Evolutionary conservation across 345 rosid genomes (phyloP), one percentile per base, ranked within the genome.

Genomic region (Brassica cretica): DNA sequence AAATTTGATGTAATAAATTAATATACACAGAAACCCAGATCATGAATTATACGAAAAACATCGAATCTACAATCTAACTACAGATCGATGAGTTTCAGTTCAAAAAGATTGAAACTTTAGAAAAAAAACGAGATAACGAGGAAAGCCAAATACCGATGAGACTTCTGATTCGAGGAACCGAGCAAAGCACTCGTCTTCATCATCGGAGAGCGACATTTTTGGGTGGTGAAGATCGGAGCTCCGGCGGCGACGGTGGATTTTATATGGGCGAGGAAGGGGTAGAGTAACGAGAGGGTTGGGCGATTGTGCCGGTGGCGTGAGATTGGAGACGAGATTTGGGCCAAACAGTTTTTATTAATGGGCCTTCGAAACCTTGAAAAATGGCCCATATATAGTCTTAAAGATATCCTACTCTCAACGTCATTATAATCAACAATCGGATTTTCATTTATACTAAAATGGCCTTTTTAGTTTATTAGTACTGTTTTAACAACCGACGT

Each of bases 161-260:
- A 89, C 87, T 81, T 94, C 94, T 25, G 97, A 88, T 77, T 94
- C 98, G 24, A 94, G 90, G 83, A 90, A 89, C 4, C 86, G 82
- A 37, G 94, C 93, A 53, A 90, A 84, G 16, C 46, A 76, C 64
- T 88, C 90, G 80, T 90, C 89, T 80, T 91, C 97, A 16, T 89
- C 90, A 75, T 89, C 94, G 61, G 88, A 87, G 1, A 81, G 32
- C 39, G 88, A 75, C 96, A 90, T 90, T 6, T 1, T 10, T 53
- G 56, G 56, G 3, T 7, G 72, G 79, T 21, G 15, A 68, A 15
- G 27, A 68, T 74, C 79, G 39, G 55, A 74, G 61, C 79, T 74
- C 82, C 79, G 82, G 72, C 68, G 72, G 69, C 33, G 79, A 21
- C 71, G 72, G 76, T 44, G 32, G 6, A 0, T 9, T 55, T 19